Conservation (phyloP, 169 alveolate species). For the Cryptosporidium viatorum region DNA sequence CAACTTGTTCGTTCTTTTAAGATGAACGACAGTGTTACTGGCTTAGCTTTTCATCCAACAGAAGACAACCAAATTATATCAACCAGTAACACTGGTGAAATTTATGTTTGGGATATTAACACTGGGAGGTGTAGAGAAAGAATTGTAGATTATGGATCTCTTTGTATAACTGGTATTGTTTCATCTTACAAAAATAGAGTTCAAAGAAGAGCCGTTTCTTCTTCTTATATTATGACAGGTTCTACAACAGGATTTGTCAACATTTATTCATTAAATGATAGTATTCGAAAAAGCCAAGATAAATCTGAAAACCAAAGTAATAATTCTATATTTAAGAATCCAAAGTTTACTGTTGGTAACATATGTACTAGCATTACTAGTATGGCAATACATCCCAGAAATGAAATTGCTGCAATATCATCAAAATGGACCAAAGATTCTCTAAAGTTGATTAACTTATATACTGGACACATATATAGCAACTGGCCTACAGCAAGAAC, state of each 20-base stretch:
- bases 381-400: conserved; percentile 62
- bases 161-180: conserved; percentile 31
- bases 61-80: conserved; percentile 34
- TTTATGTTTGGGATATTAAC: conserved; percentile 65
- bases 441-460: conserved; percentile 40
- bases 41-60: conserved; percentile 49
- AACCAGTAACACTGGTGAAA: conserved; percentile 46
- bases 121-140: conserved; percentile 72
- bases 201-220: neutral
- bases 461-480: conserved; percentile 51
- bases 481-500: conserved; percentile 75
- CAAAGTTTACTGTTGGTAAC: conserved; percentile 27
- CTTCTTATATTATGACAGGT: conserved; percentile 55
- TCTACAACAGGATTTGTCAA: conserved; percentile 69
- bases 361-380: conserved; percentile 65
- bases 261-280: neutral
- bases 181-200: conserved; percentile 14
- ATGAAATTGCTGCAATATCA: conserved; percentile 67
- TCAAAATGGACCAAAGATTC: conserved; percentile 71
- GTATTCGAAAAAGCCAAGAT: neutral
- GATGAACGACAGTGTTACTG: conserved; percentile 65
- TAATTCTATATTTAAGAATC: conserved; percentile 7
- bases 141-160: conserved; percentile 46
- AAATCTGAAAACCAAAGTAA: neutral
- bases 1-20: conserved; percentile 65